Evolutionary conservation across 2,329 filamentous ascomycete species (phyloP).

Genomic region (Aureobasidium sp.): DNA sequence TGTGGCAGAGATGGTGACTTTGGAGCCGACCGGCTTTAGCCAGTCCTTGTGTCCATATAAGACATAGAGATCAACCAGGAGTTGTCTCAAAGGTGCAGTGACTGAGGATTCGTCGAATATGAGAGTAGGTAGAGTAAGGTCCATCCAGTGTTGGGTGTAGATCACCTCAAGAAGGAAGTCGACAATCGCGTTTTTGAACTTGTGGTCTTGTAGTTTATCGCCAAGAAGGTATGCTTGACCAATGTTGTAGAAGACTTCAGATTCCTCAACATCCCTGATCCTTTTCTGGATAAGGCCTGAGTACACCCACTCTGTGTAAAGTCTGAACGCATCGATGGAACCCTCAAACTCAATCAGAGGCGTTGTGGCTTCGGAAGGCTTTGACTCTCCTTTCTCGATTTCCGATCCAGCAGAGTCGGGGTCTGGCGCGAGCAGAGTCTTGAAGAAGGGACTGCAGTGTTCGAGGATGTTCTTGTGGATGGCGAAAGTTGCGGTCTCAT

Average conservation of each 20-base stretch:
- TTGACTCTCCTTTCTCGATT: no score
- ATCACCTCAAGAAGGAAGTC: constrained; percentile 15
- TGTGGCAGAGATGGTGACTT: background rate
- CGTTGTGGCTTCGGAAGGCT: no score
- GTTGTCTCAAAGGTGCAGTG: constrained; percentile 7
- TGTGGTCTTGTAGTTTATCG: constrained; percentile 17
- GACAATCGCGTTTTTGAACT: constrained; percentile 20
- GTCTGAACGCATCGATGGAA: constrained; percentile 14
- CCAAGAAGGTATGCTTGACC: constrained; percentile 20
- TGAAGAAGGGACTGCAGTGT: background rate
- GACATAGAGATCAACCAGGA: constrained; percentile 16
- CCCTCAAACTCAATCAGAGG: background rate
- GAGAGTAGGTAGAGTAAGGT: background rate
- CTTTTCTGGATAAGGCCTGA: background rate
- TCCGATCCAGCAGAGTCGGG: no score
- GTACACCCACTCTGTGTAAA: constrained; percentile 21
- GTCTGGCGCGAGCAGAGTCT: no score
- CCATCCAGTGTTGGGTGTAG: background rate
- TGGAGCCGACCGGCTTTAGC: background rate
- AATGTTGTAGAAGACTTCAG: constrained; percentile 11
- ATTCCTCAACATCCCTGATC: background rate
- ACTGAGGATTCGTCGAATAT: constrained; percentile 14
- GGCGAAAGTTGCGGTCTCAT: background rate
- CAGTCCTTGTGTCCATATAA: background rate
- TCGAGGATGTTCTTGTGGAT: background rate